Evolutionary conservation across 345 rosid species (phyloP), one percentile per base, ranked within the genome.

Genomic region (Citrus australasica): DNA sequence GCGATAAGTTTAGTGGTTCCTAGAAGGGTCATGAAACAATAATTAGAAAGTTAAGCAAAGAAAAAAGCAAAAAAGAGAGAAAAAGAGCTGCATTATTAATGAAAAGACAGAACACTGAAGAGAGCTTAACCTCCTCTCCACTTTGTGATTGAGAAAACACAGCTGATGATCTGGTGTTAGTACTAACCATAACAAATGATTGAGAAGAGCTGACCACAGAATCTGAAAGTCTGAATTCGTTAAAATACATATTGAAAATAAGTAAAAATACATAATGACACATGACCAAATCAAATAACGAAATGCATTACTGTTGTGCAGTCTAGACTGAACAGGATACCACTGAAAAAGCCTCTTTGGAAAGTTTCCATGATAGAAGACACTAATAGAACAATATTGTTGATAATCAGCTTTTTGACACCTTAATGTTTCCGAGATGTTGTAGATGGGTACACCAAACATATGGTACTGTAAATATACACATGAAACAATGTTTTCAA

Each of bases 71-170:
- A 63, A 28, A 62, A 40, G 13, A 25, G 25, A 68, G 32, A 68
- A 68, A 42, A 68, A 2, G 56, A 25, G 16, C 8, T 24, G 21
- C 7, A 25, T 61, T 61, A 63, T 63, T 28, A 63, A 27, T 68
- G 9, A 40, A 5, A 40, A 68, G 19, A 24, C 22, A 40, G 19
- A 24, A 42, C 17, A 68, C 21, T 24, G 56, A 68, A 42, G 72
- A 68, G 46, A 42, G 25, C 22, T 25, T 63, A 33, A 83, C 86
- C 87, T 82, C 64, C 21, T 74, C 62, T 72, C 58, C 81, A 22
- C 79, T 75, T 21, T 61, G 76, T 40, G 68, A 74, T 58, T 53
- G 80, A 79, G 61, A 76, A 16, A 76, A 73, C 68, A 62, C 81
- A 17, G 73, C 77, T 32, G 70, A 63, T 1, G 81, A 56, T 48